Conservation (phyloP, 495 filamentous ascomycete species). For the Penicillium paxilli region DNA sequence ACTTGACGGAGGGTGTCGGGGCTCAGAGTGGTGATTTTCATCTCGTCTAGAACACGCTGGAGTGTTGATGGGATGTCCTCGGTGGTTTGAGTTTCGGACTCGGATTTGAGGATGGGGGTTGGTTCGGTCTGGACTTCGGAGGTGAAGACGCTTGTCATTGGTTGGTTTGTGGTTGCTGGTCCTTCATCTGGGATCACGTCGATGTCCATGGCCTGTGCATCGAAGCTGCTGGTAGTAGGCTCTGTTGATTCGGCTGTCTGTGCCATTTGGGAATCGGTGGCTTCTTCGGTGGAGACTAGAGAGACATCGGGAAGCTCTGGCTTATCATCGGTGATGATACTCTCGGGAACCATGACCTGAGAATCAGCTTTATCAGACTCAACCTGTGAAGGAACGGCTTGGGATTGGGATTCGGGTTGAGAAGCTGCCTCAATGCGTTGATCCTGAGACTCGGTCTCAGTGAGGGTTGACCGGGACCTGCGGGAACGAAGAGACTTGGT, state of each 20-base stretch:
- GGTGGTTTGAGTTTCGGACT: too few relatives aligned
- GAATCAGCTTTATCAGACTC: neutral
- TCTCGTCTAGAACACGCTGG: constrained; percentile 47
- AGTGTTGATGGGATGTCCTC: constrained; percentile 51
- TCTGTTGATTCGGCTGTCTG: constrained; percentile 1
- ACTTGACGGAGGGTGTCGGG: constrained; percentile 55
- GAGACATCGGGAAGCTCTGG: neutral
- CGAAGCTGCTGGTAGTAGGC: neutral
- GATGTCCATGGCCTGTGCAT: constrained; percentile 17
- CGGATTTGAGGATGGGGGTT: neutral
- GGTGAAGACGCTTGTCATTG: constrained; percentile 4
- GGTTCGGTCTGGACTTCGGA: constrained; percentile 22
- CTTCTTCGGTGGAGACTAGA: constrained; percentile 20
- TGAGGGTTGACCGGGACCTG: constrained; percentile 18
- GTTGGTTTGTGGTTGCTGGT: neutral
- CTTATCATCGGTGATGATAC: neutral
- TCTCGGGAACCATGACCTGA: constrained; percentile 3
- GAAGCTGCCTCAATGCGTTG: neutral
- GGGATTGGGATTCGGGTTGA: neutral
- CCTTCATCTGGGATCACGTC: neutral
- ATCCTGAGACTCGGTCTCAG: constrained; percentile 2
- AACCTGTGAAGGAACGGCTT: neutral
- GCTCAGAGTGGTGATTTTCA: constrained; percentile 51
- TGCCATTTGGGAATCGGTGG: constrained; percentile 18
- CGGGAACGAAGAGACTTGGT: constrained; percentile 19